phyloP scores from a whole-genome alignment of 768 basidiomycete genomes.

The Suillus subalutaceus region DNA sequence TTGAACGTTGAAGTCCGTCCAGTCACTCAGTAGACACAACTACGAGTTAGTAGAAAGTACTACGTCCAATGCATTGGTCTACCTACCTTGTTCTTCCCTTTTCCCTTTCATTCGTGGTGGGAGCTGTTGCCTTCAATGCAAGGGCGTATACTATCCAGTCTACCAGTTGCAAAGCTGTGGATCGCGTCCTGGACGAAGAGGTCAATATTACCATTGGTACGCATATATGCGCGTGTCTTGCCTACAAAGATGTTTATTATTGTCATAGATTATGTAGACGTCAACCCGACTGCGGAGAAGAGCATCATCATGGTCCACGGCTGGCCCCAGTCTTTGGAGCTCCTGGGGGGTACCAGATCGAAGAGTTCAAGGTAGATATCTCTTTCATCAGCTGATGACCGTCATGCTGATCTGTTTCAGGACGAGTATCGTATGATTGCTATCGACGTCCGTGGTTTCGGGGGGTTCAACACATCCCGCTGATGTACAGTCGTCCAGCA shows the following conservation, averaged over 20 bases:
- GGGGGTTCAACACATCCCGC: constrained; percentile 64
- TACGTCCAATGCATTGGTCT: not conserved
- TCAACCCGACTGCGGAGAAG: constrained; percentile 54
- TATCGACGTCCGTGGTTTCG: constrained; percentile 73
- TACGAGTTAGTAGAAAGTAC: not conserved
- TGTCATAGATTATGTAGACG: constrained; percentile 31
- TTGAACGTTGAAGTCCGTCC: not conserved
- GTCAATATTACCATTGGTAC: constrained; percentile 51
- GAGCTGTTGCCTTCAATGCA: constrained; percentile 38
- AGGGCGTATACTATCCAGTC: constrained; percentile 30
- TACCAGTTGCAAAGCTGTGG: constrained; percentile 41
- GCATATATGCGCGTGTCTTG: constrained; percentile 21
- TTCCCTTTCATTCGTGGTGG: not conserved
- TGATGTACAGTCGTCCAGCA: constrained; percentile 60
- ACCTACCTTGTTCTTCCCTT: not conserved
- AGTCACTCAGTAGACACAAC: not conserved
- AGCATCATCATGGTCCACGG: constrained; percentile 79
- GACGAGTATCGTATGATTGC: constrained; percentile 65
- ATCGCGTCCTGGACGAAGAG: constrained; percentile 34
- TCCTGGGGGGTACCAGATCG: constrained; percentile 76
- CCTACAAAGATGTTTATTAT: not conserved
- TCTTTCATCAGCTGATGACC: not conserved
- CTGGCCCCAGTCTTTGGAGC: constrained; percentile 81
- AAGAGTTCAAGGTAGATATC: constrained; percentile 56
- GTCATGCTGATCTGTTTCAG: constrained; percentile 32